Base-by-base conservation (phyloP, 495 filamentous ascomycete genomes). In the Echria macrotheca region DNA sequence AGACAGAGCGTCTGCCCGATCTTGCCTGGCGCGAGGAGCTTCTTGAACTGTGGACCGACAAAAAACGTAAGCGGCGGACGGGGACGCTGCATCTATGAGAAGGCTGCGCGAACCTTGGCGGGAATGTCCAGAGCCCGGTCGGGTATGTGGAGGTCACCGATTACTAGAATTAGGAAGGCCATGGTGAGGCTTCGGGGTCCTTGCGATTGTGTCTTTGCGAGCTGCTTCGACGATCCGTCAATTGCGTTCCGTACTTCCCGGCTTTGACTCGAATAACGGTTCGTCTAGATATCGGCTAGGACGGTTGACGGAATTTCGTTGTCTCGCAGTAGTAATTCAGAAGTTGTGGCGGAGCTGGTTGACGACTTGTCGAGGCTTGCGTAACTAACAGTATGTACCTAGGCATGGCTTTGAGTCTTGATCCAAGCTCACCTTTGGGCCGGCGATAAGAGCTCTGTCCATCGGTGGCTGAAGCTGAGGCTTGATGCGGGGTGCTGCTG, bases 1-100 rank as follows among this genome's bases (percentile, higher is more conserved):
- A 99, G 82, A 68, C 93, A 97, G 52, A 99, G 81, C 38, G 90
- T 97, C 68, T 99, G 93, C 52, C 86, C 87, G 61, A 99, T 99
- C 73, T 97, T 97, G 59, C 94, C 94, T 8, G 94, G 93, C 10
- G 90, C 86, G 56, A 99, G 83, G 67, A 99, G 93, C 66, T 96
- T 97, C 63, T 89, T 89, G 80, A 99, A 99, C 91, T 97, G 68
- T 31, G 26, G 38, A 41, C 12, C 32, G 41, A 43, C 15, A 12
- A n/a, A 31, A 33, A 21, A 31, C 3, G 23, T 36, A 19, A 42
- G 47, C 38, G 2, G 26, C 14, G 24, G 24, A 6, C 14, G 14
- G 36, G 14, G 44, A 28, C 21, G 10, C 12, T 35, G 43, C 22
- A 37, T 42, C 18, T 19, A 17, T 9, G 23, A 22, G 19, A 17